A percentile compares a stretch with the other conserved stretches of the same genome.
Evolutionary conservation across 2,329 filamentous ascomycete genomes (phyloP).

Genomic region (Xylariaceae sp.): DNA sequence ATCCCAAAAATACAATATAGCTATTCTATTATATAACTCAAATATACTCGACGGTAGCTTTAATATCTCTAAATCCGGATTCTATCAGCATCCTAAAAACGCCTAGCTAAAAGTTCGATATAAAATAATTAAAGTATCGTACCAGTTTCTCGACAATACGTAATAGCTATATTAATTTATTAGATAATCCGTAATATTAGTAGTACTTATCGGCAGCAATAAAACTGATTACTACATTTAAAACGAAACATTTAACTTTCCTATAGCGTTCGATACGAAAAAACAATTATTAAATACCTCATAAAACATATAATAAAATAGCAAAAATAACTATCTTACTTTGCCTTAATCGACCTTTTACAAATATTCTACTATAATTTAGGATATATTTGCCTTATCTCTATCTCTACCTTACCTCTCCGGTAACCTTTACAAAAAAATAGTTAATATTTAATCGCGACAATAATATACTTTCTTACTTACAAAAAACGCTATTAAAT

Average conservation of each 20-base stretch:
- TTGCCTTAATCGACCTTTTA: neutral
- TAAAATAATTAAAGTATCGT: neutral
- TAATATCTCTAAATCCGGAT: no score
- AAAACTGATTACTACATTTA: neutral
- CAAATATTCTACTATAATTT: neutral
- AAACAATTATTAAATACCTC: slow-evolving; percentile 1
- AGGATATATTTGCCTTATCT: neutral
- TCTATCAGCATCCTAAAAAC: neutral
- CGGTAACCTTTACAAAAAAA: neutral
- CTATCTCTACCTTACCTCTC: neutral
- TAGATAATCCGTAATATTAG: neutral
- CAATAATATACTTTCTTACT: neutral
- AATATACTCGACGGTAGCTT: neutral
- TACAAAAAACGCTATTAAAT: neutral
- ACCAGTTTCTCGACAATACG: neutral
- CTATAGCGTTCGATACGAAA: neutral
- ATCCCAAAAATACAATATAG: neutral
- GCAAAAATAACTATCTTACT: slow-evolving; percentile 1
- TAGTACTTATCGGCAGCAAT: neutral
- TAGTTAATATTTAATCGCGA: neutral
- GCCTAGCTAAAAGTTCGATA: neutral
- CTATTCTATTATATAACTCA: neutral
- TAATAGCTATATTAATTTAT: neutral
- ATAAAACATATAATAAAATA: slow-evolving; percentile 2
- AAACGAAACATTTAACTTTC: neutral